Percentiles rank a stretch among this genome's conserved stretches.
These are phyloP conservation scores for Brassica carinata DNA, from an alignment of 345 rosid species.

Conservation along the genomic window DNA sequence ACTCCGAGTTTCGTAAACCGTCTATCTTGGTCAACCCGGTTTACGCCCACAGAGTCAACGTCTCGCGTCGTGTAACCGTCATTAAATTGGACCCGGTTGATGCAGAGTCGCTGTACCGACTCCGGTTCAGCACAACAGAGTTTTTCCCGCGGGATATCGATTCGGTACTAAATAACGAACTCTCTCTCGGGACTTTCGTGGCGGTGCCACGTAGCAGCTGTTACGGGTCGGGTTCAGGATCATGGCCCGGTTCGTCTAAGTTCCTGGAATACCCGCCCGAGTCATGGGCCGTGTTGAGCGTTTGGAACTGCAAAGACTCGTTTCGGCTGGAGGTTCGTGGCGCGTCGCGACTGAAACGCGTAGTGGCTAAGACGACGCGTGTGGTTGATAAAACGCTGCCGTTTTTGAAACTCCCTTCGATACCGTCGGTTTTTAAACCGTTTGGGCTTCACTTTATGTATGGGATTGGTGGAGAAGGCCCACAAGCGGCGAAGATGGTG, in stretches of 20 bases:
- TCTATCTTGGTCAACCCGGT: conserved; percentile 90
- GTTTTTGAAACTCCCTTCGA: conserved; percentile 76
- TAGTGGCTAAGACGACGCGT: conserved; percentile 67
- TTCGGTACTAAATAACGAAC: conserved; percentile 72
- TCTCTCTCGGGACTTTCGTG: conserved; percentile 75
- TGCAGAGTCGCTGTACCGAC: conserved; percentile 73
- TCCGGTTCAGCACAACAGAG: conserved; percentile 82
- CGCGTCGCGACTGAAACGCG: conserved; percentile 54
- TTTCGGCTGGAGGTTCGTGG: conserved; percentile 80
- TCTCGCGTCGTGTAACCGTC: conserved; percentile 51
- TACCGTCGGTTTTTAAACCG: conserved; percentile 79
- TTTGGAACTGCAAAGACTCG: conserved; percentile 87
- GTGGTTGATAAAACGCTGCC: conserved; percentile 72
- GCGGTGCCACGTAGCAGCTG: conserved; percentile 74
- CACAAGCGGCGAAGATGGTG: conserved; percentile 60
- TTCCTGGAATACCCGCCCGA: conserved; percentile 77
- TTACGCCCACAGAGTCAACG: conserved; percentile 59
- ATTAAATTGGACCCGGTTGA: conserved; percentile 52
- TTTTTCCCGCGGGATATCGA: conserved; percentile 96
- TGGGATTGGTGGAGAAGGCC: conserved; percentile 91
- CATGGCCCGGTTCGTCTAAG: conserved; percentile 68
- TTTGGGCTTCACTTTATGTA: conserved; percentile 83
- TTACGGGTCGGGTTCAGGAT: conserved; percentile 34
- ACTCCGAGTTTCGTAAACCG: conserved; percentile 85
- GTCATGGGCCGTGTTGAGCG: conserved; percentile 90